These are phyloP conservation scores for Kwoniella heveanensis DNA, from an alignment of 768 basidiomycete species.

Conservation along the genomic window DNA sequence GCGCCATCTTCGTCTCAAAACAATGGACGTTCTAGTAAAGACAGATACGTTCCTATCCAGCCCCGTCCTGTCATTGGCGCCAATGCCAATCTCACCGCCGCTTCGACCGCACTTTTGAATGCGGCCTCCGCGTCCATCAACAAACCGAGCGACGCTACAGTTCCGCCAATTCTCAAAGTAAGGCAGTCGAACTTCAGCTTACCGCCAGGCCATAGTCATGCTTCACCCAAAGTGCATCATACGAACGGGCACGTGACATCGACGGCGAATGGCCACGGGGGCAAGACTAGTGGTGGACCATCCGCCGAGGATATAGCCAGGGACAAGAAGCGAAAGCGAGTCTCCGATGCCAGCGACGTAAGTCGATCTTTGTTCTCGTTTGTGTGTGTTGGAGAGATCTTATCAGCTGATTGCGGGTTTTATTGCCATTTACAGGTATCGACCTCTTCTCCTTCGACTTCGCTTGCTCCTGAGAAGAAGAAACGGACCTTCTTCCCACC, in stretches of 20 bases:
- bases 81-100: neutral
- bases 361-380: neutral
- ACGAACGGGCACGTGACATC: neutral
- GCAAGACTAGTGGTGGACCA: neutral
- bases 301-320: neutral
- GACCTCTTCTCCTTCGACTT: slow-evolving; percentile 7
- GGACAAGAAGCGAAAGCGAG: slow-evolving; percentile 18
- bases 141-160: too few species aligned
- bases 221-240: neutral
- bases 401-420: slow-evolving; percentile 1
- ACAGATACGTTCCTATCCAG: too few species aligned
- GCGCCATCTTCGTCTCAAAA: neutral
- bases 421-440: slow-evolving; percentile 3
- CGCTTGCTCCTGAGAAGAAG: slow-evolving; percentile 19
- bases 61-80: too few species aligned
- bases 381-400: neutral
- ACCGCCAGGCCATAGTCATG: too few species aligned
- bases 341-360: slow-evolving; percentile 19
- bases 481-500: slow-evolving; percentile 26
- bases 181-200: too few species aligned
- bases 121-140: neutral
- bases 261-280: neutral
- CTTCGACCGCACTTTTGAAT: too few species aligned
- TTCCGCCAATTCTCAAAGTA: too few species aligned
- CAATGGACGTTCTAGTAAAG: too few species aligned